phyloP scores from a whole-genome alignment of 148 eudicot species.

The Silene uniflora region DNA sequence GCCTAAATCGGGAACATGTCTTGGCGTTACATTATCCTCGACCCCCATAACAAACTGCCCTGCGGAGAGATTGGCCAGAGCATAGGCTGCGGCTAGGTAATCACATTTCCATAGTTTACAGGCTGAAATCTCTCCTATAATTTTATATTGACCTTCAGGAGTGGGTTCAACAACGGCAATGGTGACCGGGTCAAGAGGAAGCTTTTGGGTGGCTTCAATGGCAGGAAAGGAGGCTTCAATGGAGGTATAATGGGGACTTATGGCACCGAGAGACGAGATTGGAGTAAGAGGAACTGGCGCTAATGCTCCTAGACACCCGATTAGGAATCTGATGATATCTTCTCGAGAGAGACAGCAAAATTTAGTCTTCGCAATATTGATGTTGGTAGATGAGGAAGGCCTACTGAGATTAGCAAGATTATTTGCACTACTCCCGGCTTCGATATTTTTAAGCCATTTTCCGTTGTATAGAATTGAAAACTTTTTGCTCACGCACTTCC shows the following conservation, averaged over 20 bases:
- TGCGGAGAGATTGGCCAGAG: slow-evolving; percentile 78
- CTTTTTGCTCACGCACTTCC: slow-evolving; percentile 92
- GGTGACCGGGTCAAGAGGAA: slow-evolving; percentile 78
- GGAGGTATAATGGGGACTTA: slow-evolving; percentile 54
- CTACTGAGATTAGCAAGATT: slow-evolving; percentile 27
- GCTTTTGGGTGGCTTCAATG: slow-evolving; percentile 40
- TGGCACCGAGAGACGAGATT: slow-evolving; percentile 60
- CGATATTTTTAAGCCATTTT: slow-evolving; percentile 75
- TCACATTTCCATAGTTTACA: slow-evolving; percentile 88
- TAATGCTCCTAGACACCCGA: slow-evolving; percentile 91
- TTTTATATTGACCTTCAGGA: slow-evolving; percentile 52
- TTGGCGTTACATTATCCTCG: slow-evolving; percentile 52
- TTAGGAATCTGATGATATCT: slow-evolving; percentile 87
- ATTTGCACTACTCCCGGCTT: slow-evolving; percentile 29
- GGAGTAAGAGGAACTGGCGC: slow-evolving; percentile 93
- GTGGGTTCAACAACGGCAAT: slow-evolving; percentile 71
- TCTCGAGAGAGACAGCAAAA: slow-evolving; percentile 91
- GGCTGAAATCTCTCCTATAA: slow-evolving; percentile 88
- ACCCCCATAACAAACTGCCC: slow-evolving; percentile 99
- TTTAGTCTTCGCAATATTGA: slow-evolving; percentile 32
- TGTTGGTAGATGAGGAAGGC: slow-evolving; percentile 56
- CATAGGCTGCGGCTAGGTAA: slow-evolving; percentile 82
- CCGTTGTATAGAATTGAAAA: slow-evolving; percentile 80
- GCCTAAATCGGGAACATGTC: slow-evolving; percentile 35
- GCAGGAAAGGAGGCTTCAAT: slow-evolving; percentile 65